phyloP scores from a whole-genome alignment of 1,284 basidiomycete genomes.

The Sanghuangporus weigelae region DNA sequence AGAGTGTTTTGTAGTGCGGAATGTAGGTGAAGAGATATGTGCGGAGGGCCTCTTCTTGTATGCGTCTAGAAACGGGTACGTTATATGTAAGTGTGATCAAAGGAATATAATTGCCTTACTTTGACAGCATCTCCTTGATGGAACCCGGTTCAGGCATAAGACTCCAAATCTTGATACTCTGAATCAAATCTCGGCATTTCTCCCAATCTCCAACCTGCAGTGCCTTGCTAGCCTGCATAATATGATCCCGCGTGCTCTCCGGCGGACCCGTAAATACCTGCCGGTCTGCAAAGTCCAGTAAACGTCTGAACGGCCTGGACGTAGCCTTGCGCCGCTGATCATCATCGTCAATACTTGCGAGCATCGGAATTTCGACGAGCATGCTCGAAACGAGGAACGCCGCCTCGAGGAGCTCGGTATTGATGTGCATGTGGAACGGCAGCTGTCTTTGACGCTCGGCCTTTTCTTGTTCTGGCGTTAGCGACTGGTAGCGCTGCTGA shows the following conservation, averaged over 20 bases:
- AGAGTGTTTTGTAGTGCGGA: constrained; percentile 89
- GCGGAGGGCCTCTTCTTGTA: constrained; percentile 95
- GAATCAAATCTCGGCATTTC: constrained; percentile 86
- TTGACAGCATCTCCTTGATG: constrained; percentile 94
- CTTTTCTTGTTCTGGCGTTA: constrained; percentile 95
- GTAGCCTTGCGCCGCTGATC: constrained; percentile 90
- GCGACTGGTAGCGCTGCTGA: constrained; percentile 82
- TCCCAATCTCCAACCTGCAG: constrained; percentile 98
- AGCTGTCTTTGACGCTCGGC: constrained; percentile 93
- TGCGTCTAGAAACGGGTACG: constrained; percentile 56
- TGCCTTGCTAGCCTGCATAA: constrained; percentile 98
- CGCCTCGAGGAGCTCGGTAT: constrained; percentile 95
- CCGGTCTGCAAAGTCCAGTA: constrained; percentile 95
- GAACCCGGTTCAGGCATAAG: constrained; percentile 84
- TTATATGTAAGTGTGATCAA: constrained; percentile 4
- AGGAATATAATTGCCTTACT: constrained; percentile 45
- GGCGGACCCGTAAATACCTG: constrained; percentile 98
- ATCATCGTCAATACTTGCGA: constrained; percentile 92
- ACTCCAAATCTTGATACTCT: constrained; percentile 97
- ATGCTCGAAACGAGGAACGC: constrained; percentile 98
- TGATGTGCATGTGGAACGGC: constrained; percentile 99
- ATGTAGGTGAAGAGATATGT: constrained; percentile 99
- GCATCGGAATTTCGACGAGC: constrained; percentile 94
- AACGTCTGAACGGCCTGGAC: constrained; percentile 91
- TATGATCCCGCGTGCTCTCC: constrained; percentile 97